A percentile compares a stretch with the other conserved stretches of the same genome.
Conservation (phyloP, 768 basidiomycete species). For the Lentinus tigrinus region DNA sequence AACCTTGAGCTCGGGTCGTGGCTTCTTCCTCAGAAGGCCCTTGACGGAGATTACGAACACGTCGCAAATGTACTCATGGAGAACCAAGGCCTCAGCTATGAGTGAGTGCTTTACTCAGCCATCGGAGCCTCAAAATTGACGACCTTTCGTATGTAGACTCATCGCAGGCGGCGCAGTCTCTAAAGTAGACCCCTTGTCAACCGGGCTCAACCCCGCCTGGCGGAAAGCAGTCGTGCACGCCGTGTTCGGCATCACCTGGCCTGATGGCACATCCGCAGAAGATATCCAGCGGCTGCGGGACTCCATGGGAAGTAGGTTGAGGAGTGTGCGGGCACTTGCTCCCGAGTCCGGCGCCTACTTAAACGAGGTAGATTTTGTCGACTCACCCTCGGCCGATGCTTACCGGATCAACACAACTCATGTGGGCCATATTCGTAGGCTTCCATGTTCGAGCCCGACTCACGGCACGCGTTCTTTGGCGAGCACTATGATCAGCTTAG, state of each 20-base stretch:
- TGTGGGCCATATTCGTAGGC: too few species aligned
- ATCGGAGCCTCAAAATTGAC: too few species aligned
- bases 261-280: conserved; percentile 13
- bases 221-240: conserved; percentile 39
- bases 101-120: background rate
- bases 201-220: conserved; percentile 52
- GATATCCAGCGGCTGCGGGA: conserved; percentile 20
- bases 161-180: conserved; percentile 46
- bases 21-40: conserved; percentile 15
- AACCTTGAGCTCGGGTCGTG: conserved; percentile 17
- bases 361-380: conserved; percentile 38
- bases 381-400: too few species aligned
- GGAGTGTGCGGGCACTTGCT: conserved; percentile 30
- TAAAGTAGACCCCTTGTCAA: conserved; percentile 34
- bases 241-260: conserved; percentile 20
- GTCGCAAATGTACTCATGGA: conserved; percentile 7
- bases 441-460: conserved; percentile 33
- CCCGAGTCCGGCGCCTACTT: conserved; percentile 41
- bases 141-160: conserved; percentile 27
- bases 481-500: conserved; percentile 40
- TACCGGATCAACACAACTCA: too few species aligned
- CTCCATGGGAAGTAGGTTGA: conserved; percentile 12
- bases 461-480: conserved; percentile 45
- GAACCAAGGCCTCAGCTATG: background rate
- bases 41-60: conserved; percentile 9